phyloP scores from a whole-genome alignment of 177 flowering plant genomes.

The Tripterygium wilfordii region DNA sequence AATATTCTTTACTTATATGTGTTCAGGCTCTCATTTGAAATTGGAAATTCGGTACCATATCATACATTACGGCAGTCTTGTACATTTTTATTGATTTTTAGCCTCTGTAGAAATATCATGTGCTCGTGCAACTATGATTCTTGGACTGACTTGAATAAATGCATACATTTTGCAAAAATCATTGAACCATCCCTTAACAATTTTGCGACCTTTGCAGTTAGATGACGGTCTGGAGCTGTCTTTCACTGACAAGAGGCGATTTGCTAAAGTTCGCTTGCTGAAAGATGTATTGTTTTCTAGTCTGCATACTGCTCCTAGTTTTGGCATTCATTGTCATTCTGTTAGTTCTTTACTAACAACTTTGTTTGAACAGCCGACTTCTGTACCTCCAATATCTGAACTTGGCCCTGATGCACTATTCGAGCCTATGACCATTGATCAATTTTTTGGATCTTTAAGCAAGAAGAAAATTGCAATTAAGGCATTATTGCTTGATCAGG shows the following conservation, averaged over 20 bases:
- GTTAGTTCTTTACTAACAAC: slow-evolving; percentile 1
- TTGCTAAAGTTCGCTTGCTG: slow-evolving; percentile 97
- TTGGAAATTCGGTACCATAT: too few relatives aligned
- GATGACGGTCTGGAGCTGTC: slow-evolving; percentile 93
- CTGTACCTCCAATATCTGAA: slow-evolving; percentile 88
- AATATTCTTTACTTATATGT: too few relatives aligned
- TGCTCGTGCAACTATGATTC: too few relatives aligned
- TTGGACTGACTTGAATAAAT: too few relatives aligned
- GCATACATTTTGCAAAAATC: too few relatives aligned
- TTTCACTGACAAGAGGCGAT: slow-evolving; percentile 95
- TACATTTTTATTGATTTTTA: too few relatives aligned
- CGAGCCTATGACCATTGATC: slow-evolving; percentile 74
- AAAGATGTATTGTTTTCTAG: slow-evolving; percentile 43
- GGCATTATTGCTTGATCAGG: slow-evolving; percentile 94
- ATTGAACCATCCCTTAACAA: too few relatives aligned
- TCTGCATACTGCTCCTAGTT: background rate
- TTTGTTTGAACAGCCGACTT: slow-evolving; percentile 58
- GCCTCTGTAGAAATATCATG: too few relatives aligned
- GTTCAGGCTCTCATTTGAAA: too few relatives aligned
- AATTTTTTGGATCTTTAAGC: slow-evolving; percentile 46
- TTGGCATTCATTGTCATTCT: too few relatives aligned
- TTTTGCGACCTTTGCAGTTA: slow-evolving; percentile 68
- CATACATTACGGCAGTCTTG: too few relatives aligned
- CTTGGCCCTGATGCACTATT: slow-evolving; percentile 95
- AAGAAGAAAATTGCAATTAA: slow-evolving; percentile 87